Percentiles rank a stretch among this genome's conserved stretches.
Conservation (phyloP, 306 rosid genomes). For the Vigna reflexopilosa region DNA sequence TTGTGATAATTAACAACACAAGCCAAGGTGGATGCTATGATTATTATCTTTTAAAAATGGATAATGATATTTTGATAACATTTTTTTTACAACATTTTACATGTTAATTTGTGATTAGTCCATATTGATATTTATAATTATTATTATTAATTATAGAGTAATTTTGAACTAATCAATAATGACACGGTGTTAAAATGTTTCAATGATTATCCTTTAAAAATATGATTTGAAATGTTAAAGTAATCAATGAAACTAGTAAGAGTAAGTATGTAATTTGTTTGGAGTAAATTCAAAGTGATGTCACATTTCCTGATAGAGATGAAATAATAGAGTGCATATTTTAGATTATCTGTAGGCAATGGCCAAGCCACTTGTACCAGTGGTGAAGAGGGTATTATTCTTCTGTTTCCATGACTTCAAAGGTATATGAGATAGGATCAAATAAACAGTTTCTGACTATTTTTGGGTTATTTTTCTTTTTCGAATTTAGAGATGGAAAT, state of each 20-base stretch:
- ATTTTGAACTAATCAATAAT: too few relatives aligned
- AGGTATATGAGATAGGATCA: slow-evolving; percentile 16
- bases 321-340: slow-evolving; percentile 9
- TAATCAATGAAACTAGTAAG: too few relatives aligned
- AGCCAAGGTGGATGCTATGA: background rate
- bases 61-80: too few relatives aligned
- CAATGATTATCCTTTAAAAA: background rate
- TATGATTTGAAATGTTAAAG: background rate
- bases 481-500: slow-evolving; percentile 40
- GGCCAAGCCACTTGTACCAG: slow-evolving; percentile 21
- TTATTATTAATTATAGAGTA: too few relatives aligned
- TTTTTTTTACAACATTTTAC: too few relatives aligned
- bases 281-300: background rate
- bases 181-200: too few relatives aligned
- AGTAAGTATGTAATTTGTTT: background rate
- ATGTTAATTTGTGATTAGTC: too few relatives aligned
- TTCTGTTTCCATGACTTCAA: slow-evolving; percentile 19
- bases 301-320: background rate
- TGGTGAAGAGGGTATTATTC: background rate
- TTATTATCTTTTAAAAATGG: background rate
- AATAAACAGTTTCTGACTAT: slow-evolving; percentile 12
- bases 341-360: slow-evolving; percentile 42
- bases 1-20: background rate
- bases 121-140: too few relatives aligned
- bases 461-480: background rate